Conservation (phyloP, 805 yeast genomes). For the Brettanomyces anomalus region DNA sequence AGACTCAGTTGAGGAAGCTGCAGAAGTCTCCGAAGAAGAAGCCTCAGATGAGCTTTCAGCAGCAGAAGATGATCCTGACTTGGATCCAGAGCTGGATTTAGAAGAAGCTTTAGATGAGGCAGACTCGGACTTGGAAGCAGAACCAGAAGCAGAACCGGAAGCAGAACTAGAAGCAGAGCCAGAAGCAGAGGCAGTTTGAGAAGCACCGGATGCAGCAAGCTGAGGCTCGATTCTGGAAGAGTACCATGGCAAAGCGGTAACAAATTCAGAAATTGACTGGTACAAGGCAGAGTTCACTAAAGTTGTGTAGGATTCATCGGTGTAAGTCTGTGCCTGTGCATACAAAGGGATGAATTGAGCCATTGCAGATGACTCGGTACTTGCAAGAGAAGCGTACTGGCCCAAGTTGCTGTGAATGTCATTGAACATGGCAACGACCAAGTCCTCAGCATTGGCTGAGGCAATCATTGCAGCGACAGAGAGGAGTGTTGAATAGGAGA, state of each 20-base stretch:
- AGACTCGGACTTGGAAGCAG: conserved; percentile 8
- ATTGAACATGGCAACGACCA: conserved; percentile 29
- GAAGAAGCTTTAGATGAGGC: conserved; percentile 5
- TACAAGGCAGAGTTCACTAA: conserved; percentile 19
- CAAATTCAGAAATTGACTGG: conserved; percentile 18
- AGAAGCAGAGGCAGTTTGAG: conserved; percentile 7
- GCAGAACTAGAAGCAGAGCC: conserved; percentile 9
- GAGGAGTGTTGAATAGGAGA: conserved; percentile 6
- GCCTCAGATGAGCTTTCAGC: conserved; percentile 4
- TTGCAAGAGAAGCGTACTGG: conserved; percentile 27
- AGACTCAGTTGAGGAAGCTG: conserved; percentile 4
- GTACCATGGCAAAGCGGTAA: conserved; percentile 28
- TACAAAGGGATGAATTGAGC: conserved; percentile 27
- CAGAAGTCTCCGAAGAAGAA: conserved; percentile 3
- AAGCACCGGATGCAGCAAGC: conserved; percentile 9
- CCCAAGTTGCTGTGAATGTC: conserved; percentile 26
- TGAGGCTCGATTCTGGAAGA: conserved; percentile 20
- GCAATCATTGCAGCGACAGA: conserved; percentile 16
- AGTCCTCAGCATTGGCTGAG: conserved; percentile 14
- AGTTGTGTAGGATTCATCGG: conserved; percentile 37
- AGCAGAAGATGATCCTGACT: conserved; percentile 3
- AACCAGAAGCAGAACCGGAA: conserved; percentile 7
- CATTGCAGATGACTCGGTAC: conserved; percentile 16
- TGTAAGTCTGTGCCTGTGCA: conserved; percentile 28
- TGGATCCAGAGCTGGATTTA: conserved; percentile 3